These are phyloP conservation scores for Pisolithus sp. DNA, from an alignment of 768 basidiomycete species.

Conservation along the genomic window DNA sequence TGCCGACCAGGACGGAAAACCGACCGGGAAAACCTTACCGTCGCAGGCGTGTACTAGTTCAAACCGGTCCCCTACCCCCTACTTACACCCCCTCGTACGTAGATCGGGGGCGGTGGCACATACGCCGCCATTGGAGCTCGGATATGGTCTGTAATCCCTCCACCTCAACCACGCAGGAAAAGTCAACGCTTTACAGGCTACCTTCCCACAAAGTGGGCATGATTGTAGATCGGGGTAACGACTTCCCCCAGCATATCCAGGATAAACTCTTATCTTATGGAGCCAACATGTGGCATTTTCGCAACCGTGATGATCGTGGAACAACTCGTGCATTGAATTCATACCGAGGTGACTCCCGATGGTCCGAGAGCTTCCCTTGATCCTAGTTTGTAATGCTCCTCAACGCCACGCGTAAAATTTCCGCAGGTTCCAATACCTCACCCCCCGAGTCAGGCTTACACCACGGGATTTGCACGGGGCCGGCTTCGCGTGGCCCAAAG, in stretches of 20 bases:
- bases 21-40: slow-evolving; percentile 38
- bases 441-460: slow-evolving; percentile 61
- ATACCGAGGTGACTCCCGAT: slow-evolving; percentile 67
- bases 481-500: slow-evolving; percentile 41
- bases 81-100: background rate
- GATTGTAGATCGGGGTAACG: slow-evolving; percentile 76
- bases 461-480: slow-evolving; percentile 62
- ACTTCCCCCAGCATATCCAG: slow-evolving; percentile 62
- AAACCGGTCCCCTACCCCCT: background rate
- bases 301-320: slow-evolving; percentile 44
- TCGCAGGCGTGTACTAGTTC: slow-evolving; percentile 41
- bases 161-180: background rate
- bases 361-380: slow-evolving; percentile 34
- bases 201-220: slow-evolving; percentile 61
- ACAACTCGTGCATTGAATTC: slow-evolving; percentile 73
- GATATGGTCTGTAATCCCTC: slow-evolving; percentile 49
- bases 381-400: slow-evolving; percentile 4
- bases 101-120: slow-evolving; percentile 90
- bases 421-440: slow-evolving; percentile 71
- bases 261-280: slow-evolving; percentile 56
- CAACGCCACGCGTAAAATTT: slow-evolving; percentile 3
- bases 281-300: slow-evolving; percentile 69
- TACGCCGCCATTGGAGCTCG: slow-evolving; percentile 77
- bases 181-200: slow-evolving; percentile 42
- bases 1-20: slow-evolving; percentile 47